Evolutionary conservation across 352 stramenopile genomes (phyloP).

Genomic region (Globisporangium apiculatum): DNA sequence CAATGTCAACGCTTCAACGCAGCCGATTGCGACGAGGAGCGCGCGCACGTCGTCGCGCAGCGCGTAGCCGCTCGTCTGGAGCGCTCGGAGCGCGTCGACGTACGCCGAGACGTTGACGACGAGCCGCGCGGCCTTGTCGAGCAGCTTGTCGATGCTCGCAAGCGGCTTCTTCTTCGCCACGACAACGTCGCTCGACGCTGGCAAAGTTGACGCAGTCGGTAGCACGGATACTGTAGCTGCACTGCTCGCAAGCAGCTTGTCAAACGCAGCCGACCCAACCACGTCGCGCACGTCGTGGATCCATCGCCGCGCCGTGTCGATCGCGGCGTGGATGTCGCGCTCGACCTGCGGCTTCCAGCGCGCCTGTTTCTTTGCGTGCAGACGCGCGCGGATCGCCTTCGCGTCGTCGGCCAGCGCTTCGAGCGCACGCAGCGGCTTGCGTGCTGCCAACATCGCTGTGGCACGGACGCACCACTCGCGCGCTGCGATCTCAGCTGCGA

Average conservation of each 20-base stretch:
- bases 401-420: conserved; percentile 51
- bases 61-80: conserved; percentile 39
- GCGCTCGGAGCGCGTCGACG: conserved; percentile 44
- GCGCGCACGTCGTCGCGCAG: conserved; percentile 39
- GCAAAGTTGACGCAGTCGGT: too few species aligned
- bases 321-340: conserved; percentile 59
- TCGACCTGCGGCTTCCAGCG: conserved; percentile 83
- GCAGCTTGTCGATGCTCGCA: conserved; percentile 51
- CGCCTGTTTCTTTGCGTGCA: conserved; percentile 72
- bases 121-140: conserved; percentile 57
- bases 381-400: conserved; percentile 57
- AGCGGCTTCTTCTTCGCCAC: conserved; percentile 62
- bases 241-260: conserved; percentile 46
- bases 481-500: conserved; percentile 71
- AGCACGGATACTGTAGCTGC: not conserved
- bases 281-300: conserved; percentile 70
- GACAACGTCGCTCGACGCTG: not conserved
- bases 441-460: conserved; percentile 37
- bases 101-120: conserved; percentile 63
- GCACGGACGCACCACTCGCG: conserved; percentile 71
- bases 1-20: conserved; percentile 5
- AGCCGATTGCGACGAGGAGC: conserved; percentile 51
- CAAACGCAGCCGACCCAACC: conserved; percentile 46
- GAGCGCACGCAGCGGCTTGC: conserved; percentile 61
- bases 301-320: conserved; percentile 68